A percentile compares a stretch with the other conserved stretches of the same genome.
These are phyloP conservation scores for Harringtonia aguacate DNA, from an alignment of 2,329 filamentous ascomycete genomes.

Conservation along the genomic window DNA sequence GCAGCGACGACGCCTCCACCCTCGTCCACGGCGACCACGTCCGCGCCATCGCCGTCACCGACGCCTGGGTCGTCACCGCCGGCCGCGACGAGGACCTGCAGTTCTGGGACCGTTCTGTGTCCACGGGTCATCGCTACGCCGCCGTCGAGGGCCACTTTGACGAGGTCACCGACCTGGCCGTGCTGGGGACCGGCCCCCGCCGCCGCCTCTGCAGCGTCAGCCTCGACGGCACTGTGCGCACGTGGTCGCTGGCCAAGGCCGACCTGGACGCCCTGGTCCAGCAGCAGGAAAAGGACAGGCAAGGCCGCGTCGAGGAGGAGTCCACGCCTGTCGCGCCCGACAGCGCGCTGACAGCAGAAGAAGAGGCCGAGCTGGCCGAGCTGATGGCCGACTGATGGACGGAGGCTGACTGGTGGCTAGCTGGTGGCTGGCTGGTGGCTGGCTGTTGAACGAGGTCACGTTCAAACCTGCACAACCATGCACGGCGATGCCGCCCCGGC, in stretches of 20 bases:
- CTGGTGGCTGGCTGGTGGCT: too few species aligned
- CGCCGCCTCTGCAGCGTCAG: conserved; percentile 64
- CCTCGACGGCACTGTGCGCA: conserved; percentile 81
- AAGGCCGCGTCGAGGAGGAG: conserved; percentile 47
- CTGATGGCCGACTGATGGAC: conserved; percentile 60
- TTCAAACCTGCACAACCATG: too few species aligned
- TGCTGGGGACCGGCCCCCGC: conserved; percentile 46
- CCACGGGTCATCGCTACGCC: conserved; percentile 60
- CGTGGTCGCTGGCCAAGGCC: conserved; percentile 63
- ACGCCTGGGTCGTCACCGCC: conserved; percentile 73
- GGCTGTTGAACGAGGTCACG: too few species aligned
- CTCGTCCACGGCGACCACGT: conserved; percentile 85
- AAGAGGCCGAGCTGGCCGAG: conserved; percentile 83
- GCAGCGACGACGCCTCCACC: conserved; percentile 44
- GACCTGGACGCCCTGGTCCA: conserved; percentile 39
- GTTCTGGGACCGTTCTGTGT: conserved; percentile 59
- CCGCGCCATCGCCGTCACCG: conserved; percentile 64
- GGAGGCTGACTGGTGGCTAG: too few species aligned
- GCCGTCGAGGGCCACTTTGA: conserved; percentile 79
- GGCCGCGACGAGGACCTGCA: conserved; percentile 88
- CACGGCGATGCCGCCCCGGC: too few species aligned
- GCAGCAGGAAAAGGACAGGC: conserved; percentile 36
- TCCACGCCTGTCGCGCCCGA: conserved; percentile 39
- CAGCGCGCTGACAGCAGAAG: conserved; percentile 65
- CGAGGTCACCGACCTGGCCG: conserved; percentile 72